phyloP scores from a whole-genome alignment of 164 flowering plant genomes.

The Macadamia integrifolia region DNA sequence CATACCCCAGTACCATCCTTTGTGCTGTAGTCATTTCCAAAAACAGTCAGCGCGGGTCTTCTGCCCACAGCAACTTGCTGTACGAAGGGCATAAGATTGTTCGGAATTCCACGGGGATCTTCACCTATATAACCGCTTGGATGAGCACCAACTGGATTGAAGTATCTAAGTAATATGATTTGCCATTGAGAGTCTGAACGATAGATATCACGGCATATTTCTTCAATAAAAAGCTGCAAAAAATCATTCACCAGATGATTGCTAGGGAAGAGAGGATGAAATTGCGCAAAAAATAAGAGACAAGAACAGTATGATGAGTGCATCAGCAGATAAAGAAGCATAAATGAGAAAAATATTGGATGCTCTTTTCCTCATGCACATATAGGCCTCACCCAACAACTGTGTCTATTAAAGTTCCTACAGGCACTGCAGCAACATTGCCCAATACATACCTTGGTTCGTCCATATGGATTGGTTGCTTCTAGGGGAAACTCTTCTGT shows the following conservation, averaged over 20 bases:
- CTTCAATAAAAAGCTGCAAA: conserved; percentile 59
- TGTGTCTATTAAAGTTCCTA: neutral
- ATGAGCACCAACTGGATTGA: conserved; percentile 72
- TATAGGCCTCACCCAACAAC: neutral
- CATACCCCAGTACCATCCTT: conserved; percentile 94
- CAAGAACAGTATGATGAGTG: neutral
- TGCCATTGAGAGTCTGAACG: conserved; percentile 51
- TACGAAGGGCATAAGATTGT: conserved; percentile 88
- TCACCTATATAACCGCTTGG: conserved; percentile 68
- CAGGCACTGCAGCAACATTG: neutral
- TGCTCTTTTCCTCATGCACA: too few species aligned
- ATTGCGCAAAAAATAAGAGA: neutral
- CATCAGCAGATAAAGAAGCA: neutral
- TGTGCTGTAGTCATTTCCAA: conserved; percentile 74
- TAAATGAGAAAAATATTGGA: too few species aligned
- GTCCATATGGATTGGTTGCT: conserved; percentile 88
- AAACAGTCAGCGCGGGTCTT: conserved; percentile 69
- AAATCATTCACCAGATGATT: conserved; percentile 3
- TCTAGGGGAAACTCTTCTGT: conserved; percentile 81
- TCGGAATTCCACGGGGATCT: conserved; percentile 66
- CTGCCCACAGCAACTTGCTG: conserved; percentile 98
- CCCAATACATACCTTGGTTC: conserved; percentile 66
- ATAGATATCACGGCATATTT: conserved; percentile 50
- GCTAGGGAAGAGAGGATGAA: neutral
- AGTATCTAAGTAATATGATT: conserved; percentile 54